Evolutionary conservation across 78 protist genomes (phyloP), one percentile per base, ranked within the genome.

Genomic region (Dictyostelium intermedium): DNA sequence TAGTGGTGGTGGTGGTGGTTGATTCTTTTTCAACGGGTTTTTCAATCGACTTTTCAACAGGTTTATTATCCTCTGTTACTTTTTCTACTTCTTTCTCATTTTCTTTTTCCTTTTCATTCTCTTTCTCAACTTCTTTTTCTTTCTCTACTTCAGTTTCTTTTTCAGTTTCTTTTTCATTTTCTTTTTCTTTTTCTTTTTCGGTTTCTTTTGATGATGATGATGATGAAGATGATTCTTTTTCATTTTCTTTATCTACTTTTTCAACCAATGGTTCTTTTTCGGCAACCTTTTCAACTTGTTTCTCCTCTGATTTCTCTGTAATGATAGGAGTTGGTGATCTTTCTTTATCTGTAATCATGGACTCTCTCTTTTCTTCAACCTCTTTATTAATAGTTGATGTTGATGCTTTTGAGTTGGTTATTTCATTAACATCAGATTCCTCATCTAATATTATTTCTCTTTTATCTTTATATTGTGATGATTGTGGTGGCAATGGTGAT

Each of bases 1-100:
- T 37, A 23, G 87, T 53, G 1, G 87, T 83, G 2, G n/a, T n/a
- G n/a, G n/a, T n/a, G 85, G 20, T 56, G 85, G 41, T 82, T 43
- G 47, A 50, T n/a, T 80, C 85, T 53, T 80, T 25, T 35, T 82
- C 85, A 14, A 20, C 30, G 0, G 25, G 30, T 81, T 81, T 27
- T 56, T 53, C 32, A 50, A 13, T 50, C 16, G 61, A 16, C 16
- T 50, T 50, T 50, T 50, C 66, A 56, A 56, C 27, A 56, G 66
- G 20, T 78, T 78, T 32, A 39, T 5, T 14, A 23, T 32, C 47
- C 23, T 30, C 34, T 30, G 9, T 35, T 0, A 5, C 63, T 60
- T 82, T 63, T 45, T 69, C 73, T 27, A 35, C 69, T 45, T 63
- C 66, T 35, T 35, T 23, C 2, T 61, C 87, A 37, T 56, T 83